Base-by-base conservation (phyloP, 148 eudicot genomes). In the Fagopyrum homotropicum region DNA sequence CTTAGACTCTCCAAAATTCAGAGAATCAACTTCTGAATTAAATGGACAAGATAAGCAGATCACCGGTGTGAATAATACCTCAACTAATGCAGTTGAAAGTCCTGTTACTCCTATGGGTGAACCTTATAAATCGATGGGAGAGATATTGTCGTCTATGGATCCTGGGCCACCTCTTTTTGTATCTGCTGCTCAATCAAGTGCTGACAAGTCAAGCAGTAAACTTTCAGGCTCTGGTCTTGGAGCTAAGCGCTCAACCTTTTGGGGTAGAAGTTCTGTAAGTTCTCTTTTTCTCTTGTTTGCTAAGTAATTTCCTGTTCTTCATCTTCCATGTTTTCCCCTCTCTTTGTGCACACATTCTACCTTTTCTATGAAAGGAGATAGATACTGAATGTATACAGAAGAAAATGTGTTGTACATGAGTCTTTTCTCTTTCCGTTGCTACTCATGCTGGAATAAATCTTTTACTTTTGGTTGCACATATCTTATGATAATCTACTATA, bases 201-300 rank as follows among this genome's bases (percentile, higher is more conserved):
- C 77, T 79, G 93, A 90, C 57, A 95, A 86, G 77, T 79, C 90
- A 69, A 61, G 59, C 35, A 85, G 78, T 84, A 89, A 88, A 83
- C 77, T 75, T 77, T 14, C 88, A 8, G 81, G 80, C 74, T 78
- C 97, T 52, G 83, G 76, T 46, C 74, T 46, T 56, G 86, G 75
- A 85, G 89, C 55, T 75, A 92, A 89, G 84, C 88, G 91, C 56
- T 84, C 97, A 52, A 79, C 85, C 22, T 86, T 95, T 84, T 92
- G 93, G 99, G 93, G 92, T 56, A 86, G 93, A 85, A 85, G 80
- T 77, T 78, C 83, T 77, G 99, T 95, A 79, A 92, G 99, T 76
- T 76, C 51, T 71, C 56, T 57, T 55, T 43, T 11, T 35, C 48
- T 40, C 56, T 52, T 40, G 9, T 66, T 50, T 4, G 40, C 40